Conservation (phyloP, 202 grass and related monocot genomes). For the Schoenoplectus tabernaemontani region DNA sequence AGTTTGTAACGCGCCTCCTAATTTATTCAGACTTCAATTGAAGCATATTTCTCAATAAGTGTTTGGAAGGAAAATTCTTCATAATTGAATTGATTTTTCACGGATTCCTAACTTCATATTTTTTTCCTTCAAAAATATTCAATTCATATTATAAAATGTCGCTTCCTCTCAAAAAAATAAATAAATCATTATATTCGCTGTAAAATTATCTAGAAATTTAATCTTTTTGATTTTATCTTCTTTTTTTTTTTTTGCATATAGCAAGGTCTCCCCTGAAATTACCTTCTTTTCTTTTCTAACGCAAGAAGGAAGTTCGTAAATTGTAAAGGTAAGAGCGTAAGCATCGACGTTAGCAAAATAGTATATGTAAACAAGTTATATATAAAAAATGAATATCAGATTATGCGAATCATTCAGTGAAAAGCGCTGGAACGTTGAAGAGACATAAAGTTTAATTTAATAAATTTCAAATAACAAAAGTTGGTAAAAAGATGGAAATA, state of each 20-base stretch:
- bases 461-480: slow-evolving; percentile 7
- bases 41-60: too few species aligned
- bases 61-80: too few species aligned
- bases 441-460: slow-evolving; percentile 21
- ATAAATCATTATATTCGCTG: neutral
- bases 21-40: too few species aligned
- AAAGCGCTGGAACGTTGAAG: slow-evolving; percentile 21
- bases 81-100: too few species aligned
- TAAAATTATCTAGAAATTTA: neutral
- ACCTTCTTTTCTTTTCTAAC: neutral
- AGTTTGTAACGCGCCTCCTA: too few species aligned
- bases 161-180: too few species aligned
- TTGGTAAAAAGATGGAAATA: slow-evolving; percentile 31
- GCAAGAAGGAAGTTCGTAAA: neutral
- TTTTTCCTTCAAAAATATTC: too few species aligned
- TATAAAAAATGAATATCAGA: slow-evolving; percentile 17
- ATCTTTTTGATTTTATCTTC: neutral
- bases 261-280: neutral
- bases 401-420: slow-evolving; percentile 31
- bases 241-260: neutral
- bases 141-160: too few species aligned
- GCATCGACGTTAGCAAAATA: neutral
- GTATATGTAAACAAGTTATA: neutral
- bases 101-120: too few species aligned
- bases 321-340: neutral